Base-by-base conservation (phyloP, 305 asterid species). In the Solanum hybrid region DNA sequence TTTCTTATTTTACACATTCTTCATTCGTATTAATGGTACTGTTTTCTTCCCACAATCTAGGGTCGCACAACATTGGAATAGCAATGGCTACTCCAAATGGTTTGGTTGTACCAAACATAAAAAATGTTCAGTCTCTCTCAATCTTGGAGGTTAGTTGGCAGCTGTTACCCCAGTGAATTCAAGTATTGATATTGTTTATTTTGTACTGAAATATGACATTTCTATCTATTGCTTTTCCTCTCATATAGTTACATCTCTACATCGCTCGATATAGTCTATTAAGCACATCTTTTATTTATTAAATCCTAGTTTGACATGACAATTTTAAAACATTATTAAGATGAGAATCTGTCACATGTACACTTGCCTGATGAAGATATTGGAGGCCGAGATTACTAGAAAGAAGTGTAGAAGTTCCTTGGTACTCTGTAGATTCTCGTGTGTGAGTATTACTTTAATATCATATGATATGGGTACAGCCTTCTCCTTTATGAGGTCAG, bases 31-130 rank as follows among this genome's bases (percentile, higher is more conserved):
- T 22, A 42, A 37, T 57, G 36, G 78, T 33, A 69, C 31, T 28
- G 20, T 22, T 64, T 31, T 80, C 89, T 76, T 71, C n/a, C 24
- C 51, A 14, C 8, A 51, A 88, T 76, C 85, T 33, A 97, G 99
- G 99, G 36, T 93, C 97, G 51, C 99, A 97, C 92, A 97, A 96
- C 91, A 94, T 97, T 76, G 99, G 99, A 80, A 93, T 97, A 81
- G 99, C 99, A 78, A 97, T 96, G 99, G 99, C 99, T 89, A 96
- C 98, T 91, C 97, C 98, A 69, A 92, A 95, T 78, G 99, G 99
- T 86, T 91, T 97, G 91, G 99, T 96, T 89, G 99, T 97, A 31
- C 99, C 99, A 4, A 95, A 95, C 92, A 94, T 97, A 86, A 97
- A 97, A 95, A 95, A 94, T 93, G 99, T 97, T 90, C 99, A 97